These are phyloP conservation scores for Sugiyamaella pinicola DNA, from an alignment of 1,139 yeast genomes.

Conservation along the genomic window DNA sequence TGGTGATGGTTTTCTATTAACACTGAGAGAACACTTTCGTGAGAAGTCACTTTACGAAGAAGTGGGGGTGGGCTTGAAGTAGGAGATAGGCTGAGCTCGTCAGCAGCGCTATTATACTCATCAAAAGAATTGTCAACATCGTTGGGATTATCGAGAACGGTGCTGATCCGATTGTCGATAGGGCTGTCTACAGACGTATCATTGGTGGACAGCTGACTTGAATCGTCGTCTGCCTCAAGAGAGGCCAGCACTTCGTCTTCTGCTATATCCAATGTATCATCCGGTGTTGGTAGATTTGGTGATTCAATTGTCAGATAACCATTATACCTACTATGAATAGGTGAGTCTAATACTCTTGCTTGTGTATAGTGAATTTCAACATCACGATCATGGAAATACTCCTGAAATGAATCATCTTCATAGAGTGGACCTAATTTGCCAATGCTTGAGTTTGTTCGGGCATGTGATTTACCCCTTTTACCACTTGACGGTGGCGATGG, in stretches of 20 bases:
- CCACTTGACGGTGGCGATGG: conserved; percentile 17
- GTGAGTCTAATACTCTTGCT: conserved; percentile 19
- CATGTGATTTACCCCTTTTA: background rate
- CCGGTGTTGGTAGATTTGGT: background rate
- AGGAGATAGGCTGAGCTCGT: background rate
- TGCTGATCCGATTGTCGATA: background rate
- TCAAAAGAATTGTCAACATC: background rate
- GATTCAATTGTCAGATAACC: conserved; percentile 7
- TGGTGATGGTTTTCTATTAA: conserved; percentile 15
- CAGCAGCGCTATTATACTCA: background rate
- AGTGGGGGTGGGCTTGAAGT: conserved; percentile 1
- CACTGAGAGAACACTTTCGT: conserved; percentile 28
- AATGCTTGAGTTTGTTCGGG: conserved; percentile 6
- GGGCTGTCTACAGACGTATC: background rate
- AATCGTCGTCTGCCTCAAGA: background rate
- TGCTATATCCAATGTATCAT: conserved; percentile 8
- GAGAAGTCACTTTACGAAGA: conserved; percentile 26
- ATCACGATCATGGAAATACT: conserved; percentile 4
- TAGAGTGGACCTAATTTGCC: conserved; percentile 13
- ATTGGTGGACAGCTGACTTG: background rate
- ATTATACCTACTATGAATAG: conserved; percentile 19
- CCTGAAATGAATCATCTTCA: conserved; percentile 13
- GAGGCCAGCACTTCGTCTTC: background rate
- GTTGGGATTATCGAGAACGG: background rate
- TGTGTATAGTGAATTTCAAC: background rate